Percentiles rank a stretch among this genome's conserved stretches.
Evolutionary conservation across 83 land plant genomes (phyloP).

Genomic region (Picea engelmannii): DNA sequence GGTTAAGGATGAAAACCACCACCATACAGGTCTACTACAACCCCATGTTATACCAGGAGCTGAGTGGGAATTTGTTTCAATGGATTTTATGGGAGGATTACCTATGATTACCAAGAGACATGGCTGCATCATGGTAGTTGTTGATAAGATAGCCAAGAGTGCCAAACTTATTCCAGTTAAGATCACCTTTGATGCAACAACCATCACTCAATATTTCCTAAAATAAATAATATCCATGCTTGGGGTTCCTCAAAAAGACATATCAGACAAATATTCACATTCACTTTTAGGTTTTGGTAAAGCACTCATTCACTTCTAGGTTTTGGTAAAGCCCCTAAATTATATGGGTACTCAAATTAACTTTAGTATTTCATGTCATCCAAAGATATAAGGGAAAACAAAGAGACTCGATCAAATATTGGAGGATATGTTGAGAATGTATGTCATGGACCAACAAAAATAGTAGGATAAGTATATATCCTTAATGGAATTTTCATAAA

Average conservation of each 20-base stretch:
- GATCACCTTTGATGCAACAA: no score
- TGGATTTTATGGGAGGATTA: no score
- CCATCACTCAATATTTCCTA: background rate
- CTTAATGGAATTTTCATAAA: slow-evolving; percentile 4
- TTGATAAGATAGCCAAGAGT: no score
- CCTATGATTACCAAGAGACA: no score
- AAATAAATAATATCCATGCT: background rate
- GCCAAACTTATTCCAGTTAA: no score
- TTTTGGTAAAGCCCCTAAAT: background rate
- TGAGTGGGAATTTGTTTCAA: no score
- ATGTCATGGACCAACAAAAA: background rate
- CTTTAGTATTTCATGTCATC: background rate
- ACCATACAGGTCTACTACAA: no score
- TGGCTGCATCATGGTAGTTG: no score
- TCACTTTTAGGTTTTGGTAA: no score
- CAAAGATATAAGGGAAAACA: background rate
- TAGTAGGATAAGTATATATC: background rate
- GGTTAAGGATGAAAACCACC: no score
- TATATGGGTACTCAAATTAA: background rate
- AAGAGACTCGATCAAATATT: background rate
- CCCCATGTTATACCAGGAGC: no score
- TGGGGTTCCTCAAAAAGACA: background rate
- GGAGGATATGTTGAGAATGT: no score
- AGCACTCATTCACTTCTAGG: slow-evolving; percentile 7
- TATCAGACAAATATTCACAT: background rate